Conservation (phyloP, 352 stramenopile species). For the Pythium folliculosum region DNA sequence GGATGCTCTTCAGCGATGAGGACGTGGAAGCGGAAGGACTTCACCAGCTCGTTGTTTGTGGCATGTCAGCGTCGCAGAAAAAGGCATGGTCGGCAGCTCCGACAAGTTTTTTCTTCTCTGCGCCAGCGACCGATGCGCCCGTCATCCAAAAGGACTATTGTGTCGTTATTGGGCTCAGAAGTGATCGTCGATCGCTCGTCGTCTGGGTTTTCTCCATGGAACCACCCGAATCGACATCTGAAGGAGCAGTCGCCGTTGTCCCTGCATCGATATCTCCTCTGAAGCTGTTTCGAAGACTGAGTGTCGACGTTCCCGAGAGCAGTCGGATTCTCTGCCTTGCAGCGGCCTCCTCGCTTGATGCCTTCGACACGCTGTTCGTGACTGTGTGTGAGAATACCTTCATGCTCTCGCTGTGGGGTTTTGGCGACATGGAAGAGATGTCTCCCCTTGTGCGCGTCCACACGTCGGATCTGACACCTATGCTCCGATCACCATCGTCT, state of each 20-base stretch:
- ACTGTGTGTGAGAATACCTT: conserved; percentile 41
- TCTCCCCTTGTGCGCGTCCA: conserved; percentile 43
- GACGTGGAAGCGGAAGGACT: conserved; percentile 21
- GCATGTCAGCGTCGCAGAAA: conserved; percentile 35
- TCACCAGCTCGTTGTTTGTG: conserved; percentile 21
- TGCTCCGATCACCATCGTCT: conserved; percentile 35
- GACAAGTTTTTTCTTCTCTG: conserved; percentile 24
- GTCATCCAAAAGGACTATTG: conserved; percentile 52
- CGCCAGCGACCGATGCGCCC: conserved; percentile 1
- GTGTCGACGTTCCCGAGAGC: conserved; percentile 34
- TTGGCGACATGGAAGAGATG: conserved; percentile 59
- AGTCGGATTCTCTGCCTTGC: conserved; percentile 38
- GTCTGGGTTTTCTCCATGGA: conserved; percentile 68
- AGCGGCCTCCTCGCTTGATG: conserved; percentile 45
- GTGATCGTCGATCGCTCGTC: conserved; percentile 37
- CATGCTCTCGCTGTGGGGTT: conserved; percentile 54
- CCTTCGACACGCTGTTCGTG: conserved; percentile 49
- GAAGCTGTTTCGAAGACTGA: conserved; percentile 49
- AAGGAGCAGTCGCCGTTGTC: conserved; percentile 7
- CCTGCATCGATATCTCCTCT: conserved; percentile 21
- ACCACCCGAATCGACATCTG: background rate
- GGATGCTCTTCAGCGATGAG: conserved; percentile 26
- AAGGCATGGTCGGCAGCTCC: conserved; percentile 49
- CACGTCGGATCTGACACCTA: conserved; percentile 33
- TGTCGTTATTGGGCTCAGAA: conserved; percentile 53